Evolutionary conservation across 2,329 filamentous ascomycete genomes (phyloP).

Genomic region (Teratosphaeria zuluensis): DNA sequence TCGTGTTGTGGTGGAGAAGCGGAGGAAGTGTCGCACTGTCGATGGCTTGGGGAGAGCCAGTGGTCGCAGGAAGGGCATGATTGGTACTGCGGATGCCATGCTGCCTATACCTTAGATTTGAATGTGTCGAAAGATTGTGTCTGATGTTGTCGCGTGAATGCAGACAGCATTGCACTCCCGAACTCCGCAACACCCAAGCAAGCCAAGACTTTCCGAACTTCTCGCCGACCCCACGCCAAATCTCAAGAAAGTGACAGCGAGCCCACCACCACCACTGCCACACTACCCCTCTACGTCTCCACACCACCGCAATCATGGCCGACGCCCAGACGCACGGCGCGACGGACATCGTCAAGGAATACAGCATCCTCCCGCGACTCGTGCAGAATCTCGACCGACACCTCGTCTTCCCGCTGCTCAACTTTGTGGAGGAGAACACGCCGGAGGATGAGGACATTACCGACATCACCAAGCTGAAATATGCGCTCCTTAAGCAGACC

Average conservation of each 20-base stretch:
- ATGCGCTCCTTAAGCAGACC: constrained; percentile 87
- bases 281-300: too few species aligned
- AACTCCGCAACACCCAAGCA: not conserved
- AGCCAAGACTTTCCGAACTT: not conserved
- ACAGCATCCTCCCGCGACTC: constrained; percentile 79
- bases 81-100: constrained; percentile 28
- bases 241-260: not conserved
- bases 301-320: constrained; percentile 35
- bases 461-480: constrained; percentile 78
- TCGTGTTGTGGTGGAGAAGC: constrained; percentile 28
- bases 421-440: constrained; percentile 74
- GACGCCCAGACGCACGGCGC: constrained; percentile 38
- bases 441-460: constrained; percentile 67
- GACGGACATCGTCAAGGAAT: constrained; percentile 48
- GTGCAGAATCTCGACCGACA: constrained; percentile 90
- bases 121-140: not conserved
- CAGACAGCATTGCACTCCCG: not conserved
- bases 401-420: constrained; percentile 89
- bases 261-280: not conserved
- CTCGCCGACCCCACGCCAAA: not conserved
- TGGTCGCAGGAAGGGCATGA: constrained; percentile 33
- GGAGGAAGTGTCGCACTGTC: constrained; percentile 29
- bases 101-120: not conserved
- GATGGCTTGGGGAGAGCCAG: constrained; percentile 28
- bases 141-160: not conserved